A percentile compares a stretch with the other conserved stretches of the same genome.
Conservation (phyloP, 2,329 filamentous ascomycete species). For the Mycosphaerella sp. region DNA sequence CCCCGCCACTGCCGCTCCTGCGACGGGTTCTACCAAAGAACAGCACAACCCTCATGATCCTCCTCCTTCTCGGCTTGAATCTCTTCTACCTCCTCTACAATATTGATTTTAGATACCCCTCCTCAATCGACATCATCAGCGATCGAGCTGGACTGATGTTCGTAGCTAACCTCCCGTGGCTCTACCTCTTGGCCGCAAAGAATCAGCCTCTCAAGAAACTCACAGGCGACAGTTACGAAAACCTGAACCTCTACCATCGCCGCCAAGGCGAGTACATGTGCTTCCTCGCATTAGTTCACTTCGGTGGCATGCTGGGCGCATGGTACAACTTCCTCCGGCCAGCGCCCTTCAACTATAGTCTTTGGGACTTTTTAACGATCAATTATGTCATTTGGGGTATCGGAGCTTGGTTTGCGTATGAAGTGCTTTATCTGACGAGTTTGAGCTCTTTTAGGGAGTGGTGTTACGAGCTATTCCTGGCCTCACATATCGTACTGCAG, state of each 20-base stretch:
- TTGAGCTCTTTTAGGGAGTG: conserved; percentile 53
- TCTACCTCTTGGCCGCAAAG: conserved; percentile 61
- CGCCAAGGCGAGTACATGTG: conserved; percentile 58
- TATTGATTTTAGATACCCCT: conserved; percentile 39
- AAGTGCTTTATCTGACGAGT: conserved; percentile 57
- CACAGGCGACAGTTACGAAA: conserved; percentile 60
- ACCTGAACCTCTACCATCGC: conserved; percentile 60
- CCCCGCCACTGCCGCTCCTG: conserved; percentile 50
- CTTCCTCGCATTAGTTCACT: conserved; percentile 53
- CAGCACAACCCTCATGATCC: conserved; percentile 48
- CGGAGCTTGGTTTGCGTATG: conserved; percentile 52
- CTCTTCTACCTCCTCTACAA: conserved; percentile 53
- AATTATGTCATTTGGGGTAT: conserved; percentile 51
- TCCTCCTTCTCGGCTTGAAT: conserved; percentile 50
- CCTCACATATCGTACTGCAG: conserved; percentile 54
- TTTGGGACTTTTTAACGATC: conserved; percentile 48
- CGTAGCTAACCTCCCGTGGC: conserved; percentile 46
- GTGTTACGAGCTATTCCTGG: conserved; percentile 60
- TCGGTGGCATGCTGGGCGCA: conserved; percentile 48
- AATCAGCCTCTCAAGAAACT: conserved; percentile 57
- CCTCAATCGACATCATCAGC: conserved; percentile 45
- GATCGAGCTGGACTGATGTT: conserved; percentile 53
- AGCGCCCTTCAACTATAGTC: conserved; percentile 40
- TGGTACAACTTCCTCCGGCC: conserved; percentile 49
- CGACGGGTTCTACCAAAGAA: conserved; percentile 55